phyloP scores from a whole-genome alignment of 2,329 filamentous ascomycete genomes.

The Aspergillus quadrilineatus region DNA sequence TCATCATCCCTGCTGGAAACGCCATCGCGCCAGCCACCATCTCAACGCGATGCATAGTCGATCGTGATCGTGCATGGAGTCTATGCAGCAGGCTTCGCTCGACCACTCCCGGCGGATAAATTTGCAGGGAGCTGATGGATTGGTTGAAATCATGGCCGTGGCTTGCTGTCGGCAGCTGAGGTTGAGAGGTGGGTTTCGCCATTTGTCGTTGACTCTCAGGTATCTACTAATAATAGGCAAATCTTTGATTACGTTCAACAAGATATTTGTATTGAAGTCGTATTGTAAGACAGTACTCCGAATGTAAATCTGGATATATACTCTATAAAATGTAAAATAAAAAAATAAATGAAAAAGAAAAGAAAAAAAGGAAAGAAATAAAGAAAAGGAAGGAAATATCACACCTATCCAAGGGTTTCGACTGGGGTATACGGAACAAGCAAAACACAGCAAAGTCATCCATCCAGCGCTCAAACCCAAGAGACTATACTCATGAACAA shows the following conservation, averaged over 20 bases:
- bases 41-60: background rate
- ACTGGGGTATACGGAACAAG: conserved; percentile 4
- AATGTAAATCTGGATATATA: background rate
- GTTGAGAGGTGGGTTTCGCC: background rate
- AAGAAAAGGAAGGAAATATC: background rate
- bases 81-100: background rate
- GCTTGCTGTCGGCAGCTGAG: background rate
- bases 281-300: background rate
- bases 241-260: background rate
- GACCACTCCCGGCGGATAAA: background rate
- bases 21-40: background rate
- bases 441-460: background rate
- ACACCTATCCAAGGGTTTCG: conserved; percentile 3
- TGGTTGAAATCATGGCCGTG: background rate
- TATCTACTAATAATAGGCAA: too few relatives aligned
- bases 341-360: too few relatives aligned
- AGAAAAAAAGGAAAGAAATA: background rate
- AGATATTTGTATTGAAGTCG: background rate
- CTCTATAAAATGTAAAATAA: background rate
- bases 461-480: background rate
- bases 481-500: background rate
- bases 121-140: background rate
- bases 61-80: background rate
- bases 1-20: background rate
- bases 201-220: too few relatives aligned